These are phyloP conservation scores for Candida chauliodis DNA, from an alignment of 805 yeast genomes.

Conservation along the genomic window DNA sequence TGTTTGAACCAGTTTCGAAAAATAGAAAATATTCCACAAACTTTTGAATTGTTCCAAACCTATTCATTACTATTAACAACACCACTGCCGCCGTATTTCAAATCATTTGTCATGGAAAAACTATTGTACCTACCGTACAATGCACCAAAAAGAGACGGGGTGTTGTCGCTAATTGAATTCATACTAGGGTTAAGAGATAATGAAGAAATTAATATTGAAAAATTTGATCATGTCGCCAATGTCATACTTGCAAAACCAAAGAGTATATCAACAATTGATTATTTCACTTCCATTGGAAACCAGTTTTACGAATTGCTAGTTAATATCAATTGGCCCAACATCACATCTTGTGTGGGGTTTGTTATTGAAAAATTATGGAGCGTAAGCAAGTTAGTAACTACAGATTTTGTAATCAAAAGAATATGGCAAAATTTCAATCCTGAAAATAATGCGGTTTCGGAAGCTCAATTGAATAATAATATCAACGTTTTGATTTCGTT, in stretches of 20 bases:
- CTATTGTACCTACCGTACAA: conserved; percentile 54
- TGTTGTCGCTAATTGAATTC: conserved; percentile 70
- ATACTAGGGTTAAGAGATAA: conserved; percentile 72
- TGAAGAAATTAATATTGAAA: conserved; percentile 64
- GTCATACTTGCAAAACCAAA: conserved; percentile 64
- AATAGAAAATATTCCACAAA: conserved; percentile 47
- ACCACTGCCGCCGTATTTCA: conserved; percentile 45
- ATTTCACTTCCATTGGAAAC: conserved; percentile 54
- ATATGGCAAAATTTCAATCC: conserved; percentile 49
- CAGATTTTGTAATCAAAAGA: conserved; percentile 55
- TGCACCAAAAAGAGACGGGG: conserved; percentile 59
- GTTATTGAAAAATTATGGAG: conserved; percentile 50
- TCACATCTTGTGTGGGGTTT: conserved; percentile 54
- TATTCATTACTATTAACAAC: conserved; percentile 58
- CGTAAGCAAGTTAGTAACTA: conserved; percentile 46
- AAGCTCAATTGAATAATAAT: conserved; percentile 53
- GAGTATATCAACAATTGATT: conserved; percentile 41
- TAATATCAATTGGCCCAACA: conserved; percentile 56
- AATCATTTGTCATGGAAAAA: conserved; percentile 42
- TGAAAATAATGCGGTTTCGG: conserved; percentile 24
- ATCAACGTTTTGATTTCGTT: conserved; percentile 66
- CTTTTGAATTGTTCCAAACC: conserved; percentile 62
- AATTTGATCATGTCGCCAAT: conserved; percentile 62
- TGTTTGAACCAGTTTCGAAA: conserved; percentile 14
- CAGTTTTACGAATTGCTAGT: conserved; percentile 63